Evolutionary conservation across 2,329 filamentous ascomycete species (phyloP).

Genomic region (Scorias spongiosa): DNA sequence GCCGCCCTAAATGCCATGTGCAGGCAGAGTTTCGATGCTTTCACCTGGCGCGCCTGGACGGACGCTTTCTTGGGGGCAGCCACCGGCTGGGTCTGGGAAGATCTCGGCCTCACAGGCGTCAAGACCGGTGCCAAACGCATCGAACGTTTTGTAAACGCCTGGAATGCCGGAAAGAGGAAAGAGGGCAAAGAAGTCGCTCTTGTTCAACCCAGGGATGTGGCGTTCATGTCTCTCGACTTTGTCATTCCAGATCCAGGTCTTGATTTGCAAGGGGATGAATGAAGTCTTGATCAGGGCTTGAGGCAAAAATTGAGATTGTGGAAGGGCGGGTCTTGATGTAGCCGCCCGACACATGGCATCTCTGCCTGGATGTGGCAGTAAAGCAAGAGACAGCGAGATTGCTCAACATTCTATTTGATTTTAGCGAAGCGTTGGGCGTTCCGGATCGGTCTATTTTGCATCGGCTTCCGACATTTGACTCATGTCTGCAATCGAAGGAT

Average conservation of each 20-base stretch:
- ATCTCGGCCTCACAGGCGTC: constrained; percentile 59
- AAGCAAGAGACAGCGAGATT: too few relatives aligned
- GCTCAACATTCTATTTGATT: too few relatives aligned
- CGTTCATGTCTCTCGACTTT: constrained; percentile 75
- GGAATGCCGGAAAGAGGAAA: constrained; percentile 57
- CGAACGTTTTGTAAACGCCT: constrained; percentile 71
- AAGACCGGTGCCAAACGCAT: constrained; percentile 57
- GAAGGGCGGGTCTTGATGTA: too few relatives aligned
- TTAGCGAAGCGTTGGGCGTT: too few relatives aligned
- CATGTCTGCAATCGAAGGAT: too few relatives aligned
- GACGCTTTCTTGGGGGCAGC: constrained; percentile 66
- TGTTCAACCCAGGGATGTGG: constrained; percentile 64
- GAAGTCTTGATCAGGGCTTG: too few relatives aligned
- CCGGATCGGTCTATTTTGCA: too few relatives aligned
- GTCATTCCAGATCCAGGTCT: constrained; percentile 69
- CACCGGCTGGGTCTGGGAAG: constrained; percentile 93
- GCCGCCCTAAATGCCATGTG: constrained; percentile 69
- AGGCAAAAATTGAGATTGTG: too few relatives aligned
- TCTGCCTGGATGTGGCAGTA: too few relatives aligned
- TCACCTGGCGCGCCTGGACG: constrained; percentile 57
- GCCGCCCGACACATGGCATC: too few relatives aligned
- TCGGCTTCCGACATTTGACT: too few relatives aligned
- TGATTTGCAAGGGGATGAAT: constrained; percentile 16
- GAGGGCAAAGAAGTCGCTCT: constrained; percentile 52
- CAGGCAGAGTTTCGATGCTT: constrained; percentile 65